These are phyloP conservation scores for Haberlea rhodopensis DNA, from an alignment of 257 asterid species.

Conservation along the genomic window DNA sequence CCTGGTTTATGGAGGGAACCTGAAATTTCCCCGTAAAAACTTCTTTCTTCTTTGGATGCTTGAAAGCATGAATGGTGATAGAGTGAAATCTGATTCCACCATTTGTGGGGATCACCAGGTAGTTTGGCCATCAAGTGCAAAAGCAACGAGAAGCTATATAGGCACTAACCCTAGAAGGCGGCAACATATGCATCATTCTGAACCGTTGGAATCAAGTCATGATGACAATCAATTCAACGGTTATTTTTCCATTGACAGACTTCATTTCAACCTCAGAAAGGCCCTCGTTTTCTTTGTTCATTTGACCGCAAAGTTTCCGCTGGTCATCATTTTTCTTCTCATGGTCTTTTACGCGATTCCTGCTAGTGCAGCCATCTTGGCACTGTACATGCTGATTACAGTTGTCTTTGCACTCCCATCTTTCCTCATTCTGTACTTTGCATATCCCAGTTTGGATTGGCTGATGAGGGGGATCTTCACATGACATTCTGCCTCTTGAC, in stretches of 20 bases:
- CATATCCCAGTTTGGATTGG: slow-evolving; percentile 97
- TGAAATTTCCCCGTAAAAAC: slow-evolving; percentile 85
- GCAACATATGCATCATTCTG: slow-evolving; percentile 35
- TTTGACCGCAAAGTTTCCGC: slow-evolving; percentile 79
- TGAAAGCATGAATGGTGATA: slow-evolving; percentile 90
- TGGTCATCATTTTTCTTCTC: slow-evolving; percentile 75
- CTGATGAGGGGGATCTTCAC: slow-evolving; percentile 81
- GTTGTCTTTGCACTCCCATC: slow-evolving; percentile 79
- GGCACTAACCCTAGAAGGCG: slow-evolving; percentile 39
- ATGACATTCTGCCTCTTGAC: slow-evolving; percentile 27
- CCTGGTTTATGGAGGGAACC: slow-evolving; percentile 67
- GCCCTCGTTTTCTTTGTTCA: slow-evolving; percentile 71
- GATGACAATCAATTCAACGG: slow-evolving; percentile 31
- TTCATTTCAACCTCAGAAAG: slow-evolving; percentile 51
- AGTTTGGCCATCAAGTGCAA: slow-evolving; percentile 45
- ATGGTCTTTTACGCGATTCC: slow-evolving; percentile 73
- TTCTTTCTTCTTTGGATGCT: slow-evolving; percentile 98
- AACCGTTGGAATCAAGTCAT: slow-evolving; percentile 41
- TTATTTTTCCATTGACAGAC: slow-evolving; percentile 48
- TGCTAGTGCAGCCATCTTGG: slow-evolving; percentile 82
- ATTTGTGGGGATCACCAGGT: slow-evolving; percentile 51
- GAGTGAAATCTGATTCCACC: slow-evolving; percentile 57
- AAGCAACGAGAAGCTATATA: slow-evolving; percentile 33
- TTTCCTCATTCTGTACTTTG: slow-evolving; percentile 78
- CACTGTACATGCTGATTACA: slow-evolving; percentile 70